These are phyloP conservation scores for Eragrostis nindensis DNA, from an alignment of 176 grass and related monocot genomes.

Conservation along the genomic window DNA sequence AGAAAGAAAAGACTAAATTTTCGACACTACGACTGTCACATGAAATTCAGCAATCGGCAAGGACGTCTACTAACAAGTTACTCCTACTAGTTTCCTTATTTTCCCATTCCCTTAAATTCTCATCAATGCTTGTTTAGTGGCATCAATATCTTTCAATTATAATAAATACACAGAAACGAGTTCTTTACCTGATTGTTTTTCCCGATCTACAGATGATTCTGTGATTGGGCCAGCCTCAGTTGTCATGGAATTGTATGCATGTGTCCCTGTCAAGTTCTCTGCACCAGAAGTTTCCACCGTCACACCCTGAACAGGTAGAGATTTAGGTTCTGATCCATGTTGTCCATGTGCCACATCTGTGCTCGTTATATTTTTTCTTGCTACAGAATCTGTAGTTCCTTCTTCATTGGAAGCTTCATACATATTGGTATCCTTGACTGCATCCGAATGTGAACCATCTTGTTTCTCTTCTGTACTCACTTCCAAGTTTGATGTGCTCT, in stretches of 20 bases:
- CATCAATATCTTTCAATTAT: conserved; percentile 11
- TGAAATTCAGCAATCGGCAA: conserved; percentile 15
- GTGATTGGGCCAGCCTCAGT: conserved; percentile 18
- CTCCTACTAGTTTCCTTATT: conserved; percentile 10
- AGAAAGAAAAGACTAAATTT: conserved; percentile 5
- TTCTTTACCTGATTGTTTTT: conserved; percentile 51
- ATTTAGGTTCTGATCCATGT: conserved; percentile 29
- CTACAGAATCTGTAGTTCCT: conserved; percentile 36
- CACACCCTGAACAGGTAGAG: conserved; percentile 7
- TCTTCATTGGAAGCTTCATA: conserved; percentile 45
- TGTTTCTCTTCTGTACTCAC: conserved; percentile 24
- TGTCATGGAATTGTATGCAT: conserved; percentile 32
- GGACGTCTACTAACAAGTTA: neutral
- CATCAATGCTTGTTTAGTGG: conserved; percentile 1
- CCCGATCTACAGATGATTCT: conserved; percentile 25
- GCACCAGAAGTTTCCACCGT: conserved; percentile 27
- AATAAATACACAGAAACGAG: conserved; percentile 25
- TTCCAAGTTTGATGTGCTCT: conserved; percentile 28
- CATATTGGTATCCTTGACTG: conserved; percentile 35
- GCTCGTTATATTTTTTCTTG: conserved; percentile 37
- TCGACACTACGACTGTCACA: neutral
- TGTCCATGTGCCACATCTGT: conserved; percentile 2
- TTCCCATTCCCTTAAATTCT: conserved; percentile 16
- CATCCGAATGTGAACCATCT: conserved; percentile 35
- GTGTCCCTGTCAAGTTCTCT: neutral